phyloP scores from a whole-genome alignment of 1,139 yeast genomes.

The Pichia sp. region DNA sequence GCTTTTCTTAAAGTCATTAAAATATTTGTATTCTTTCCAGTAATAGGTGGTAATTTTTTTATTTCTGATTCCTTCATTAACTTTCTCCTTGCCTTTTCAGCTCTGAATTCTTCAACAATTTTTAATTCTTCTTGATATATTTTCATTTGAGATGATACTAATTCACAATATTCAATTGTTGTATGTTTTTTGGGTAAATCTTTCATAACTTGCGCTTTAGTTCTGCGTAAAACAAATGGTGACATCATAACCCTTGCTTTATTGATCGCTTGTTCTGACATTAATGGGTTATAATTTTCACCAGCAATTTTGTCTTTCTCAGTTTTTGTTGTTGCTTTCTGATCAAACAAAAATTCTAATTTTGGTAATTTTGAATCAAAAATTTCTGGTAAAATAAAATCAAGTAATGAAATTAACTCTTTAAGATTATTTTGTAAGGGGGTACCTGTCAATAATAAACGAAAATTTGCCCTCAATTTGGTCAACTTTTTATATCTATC shows the following conservation, averaged over 20 bases:
- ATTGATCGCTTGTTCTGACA: slow-evolving; percentile 84
- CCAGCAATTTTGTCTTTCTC: slow-evolving; percentile 23
- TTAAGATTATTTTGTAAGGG: slow-evolving; percentile 90
- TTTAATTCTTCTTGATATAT: slow-evolving; percentile 58
- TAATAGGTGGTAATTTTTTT: slow-evolving; percentile 26
- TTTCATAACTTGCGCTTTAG: slow-evolving; percentile 83
- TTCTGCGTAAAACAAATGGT: slow-evolving; percentile 89
- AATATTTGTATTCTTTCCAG: slow-evolving; percentile 41
- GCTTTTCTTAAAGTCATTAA: slow-evolving; percentile 72
- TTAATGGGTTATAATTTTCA: slow-evolving; percentile 62
- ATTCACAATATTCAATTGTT: slow-evolving; percentile 54
- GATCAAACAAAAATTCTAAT: slow-evolving; percentile 73
- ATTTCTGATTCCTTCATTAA: slow-evolving; percentile 36
- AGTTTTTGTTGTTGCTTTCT: slow-evolving; percentile 64
- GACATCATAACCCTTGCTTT: slow-evolving; percentile 98
- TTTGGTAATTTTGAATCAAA: slow-evolving; percentile 82
- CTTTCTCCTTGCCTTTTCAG: slow-evolving; percentile 41
- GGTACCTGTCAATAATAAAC: slow-evolving; percentile 88
- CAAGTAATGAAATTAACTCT: slow-evolving; percentile 82
- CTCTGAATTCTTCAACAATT: slow-evolving; percentile 43
- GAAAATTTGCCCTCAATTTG: slow-evolving; percentile 73
- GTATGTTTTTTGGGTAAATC: slow-evolving; percentile 79
- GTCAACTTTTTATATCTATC: slow-evolving; percentile 84
- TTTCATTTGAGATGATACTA: slow-evolving; percentile 44
- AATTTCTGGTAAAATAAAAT: slow-evolving; percentile 81